Evolutionary conservation across 176 grass and related monocot genomes (phyloP).

Genomic region (Rhynchospora pubera): DNA sequence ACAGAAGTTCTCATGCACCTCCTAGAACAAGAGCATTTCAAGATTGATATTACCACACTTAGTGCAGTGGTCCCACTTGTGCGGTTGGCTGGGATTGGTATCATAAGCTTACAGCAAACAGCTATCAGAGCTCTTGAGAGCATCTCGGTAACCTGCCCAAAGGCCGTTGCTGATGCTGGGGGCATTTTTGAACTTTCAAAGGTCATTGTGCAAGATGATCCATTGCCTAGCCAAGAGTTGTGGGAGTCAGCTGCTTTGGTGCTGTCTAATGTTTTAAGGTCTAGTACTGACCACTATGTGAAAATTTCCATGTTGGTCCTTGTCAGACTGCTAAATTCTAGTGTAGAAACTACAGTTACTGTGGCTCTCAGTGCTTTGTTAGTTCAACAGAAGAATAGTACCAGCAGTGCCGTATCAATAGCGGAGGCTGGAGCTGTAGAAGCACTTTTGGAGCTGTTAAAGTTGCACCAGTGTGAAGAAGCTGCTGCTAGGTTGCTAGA

Average conservation of each 20-base stretch:
- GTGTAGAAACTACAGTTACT: slow-evolving; percentile 64
- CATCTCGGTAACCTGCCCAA: slow-evolving; percentile 89
- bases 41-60: slow-evolving; percentile 87
- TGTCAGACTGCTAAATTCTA: slow-evolving; percentile 77
- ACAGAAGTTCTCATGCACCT: slow-evolving; percentile 85
- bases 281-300: slow-evolving; percentile 76
- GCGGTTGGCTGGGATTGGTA: slow-evolving; percentile 90
- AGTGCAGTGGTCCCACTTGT: slow-evolving; percentile 89
- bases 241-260: slow-evolving; percentile 96
- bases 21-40: slow-evolving; percentile 94
- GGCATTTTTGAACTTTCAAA: slow-evolving; percentile 98
- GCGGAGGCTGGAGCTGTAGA: slow-evolving; percentile 84
- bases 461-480: slow-evolving; percentile 84
- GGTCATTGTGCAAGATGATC: slow-evolving; percentile 90
- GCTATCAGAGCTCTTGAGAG: slow-evolving; percentile 93
- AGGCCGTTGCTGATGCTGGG: slow-evolving; percentile 86
- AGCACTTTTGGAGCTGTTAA: slow-evolving; percentile 74
- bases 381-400: slow-evolving; percentile 87
- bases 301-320: slow-evolving; percentile 88
- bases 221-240: slow-evolving; percentile 73
- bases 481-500: slow-evolving; percentile 79
- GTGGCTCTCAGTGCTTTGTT: slow-evolving; percentile 90
- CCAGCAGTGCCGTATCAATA: slow-evolving; percentile 67
- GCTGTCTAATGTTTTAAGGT: slow-evolving; percentile 90
- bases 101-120: slow-evolving; percentile 87